Evolutionary conservation across 148 eudicot genomes (phyloP), one percentile per base, ranked within the genome.

Genomic region (Simmondsia chinensis): DNA sequence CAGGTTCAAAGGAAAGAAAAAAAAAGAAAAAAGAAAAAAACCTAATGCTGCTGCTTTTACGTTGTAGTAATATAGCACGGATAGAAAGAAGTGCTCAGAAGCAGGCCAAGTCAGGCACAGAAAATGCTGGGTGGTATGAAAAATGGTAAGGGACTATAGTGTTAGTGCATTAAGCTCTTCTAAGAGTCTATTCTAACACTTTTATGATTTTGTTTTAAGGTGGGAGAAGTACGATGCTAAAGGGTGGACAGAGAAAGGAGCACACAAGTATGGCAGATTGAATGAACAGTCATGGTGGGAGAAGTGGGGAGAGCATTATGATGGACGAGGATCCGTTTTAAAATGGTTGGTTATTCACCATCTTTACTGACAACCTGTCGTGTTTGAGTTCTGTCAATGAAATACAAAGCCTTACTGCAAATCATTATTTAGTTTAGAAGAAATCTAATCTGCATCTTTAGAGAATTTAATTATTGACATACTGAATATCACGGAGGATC

Each of bases 241-340:
- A 76, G 97, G 97, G 47, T 85, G 88, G 88, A 89, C 97, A 7
- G 97, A 91, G 74, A 91, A 91, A 70, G 95, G 95, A 48, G 95
- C 95, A 53, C 95, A 91, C 61, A 91, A 91, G 61, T 91, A 91
- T 54, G 97, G 97, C 27, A 77, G 86, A 55, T 50, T 91, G 68
- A 82, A 91, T 72, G 97, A 91, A 62, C 95, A 91, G 52, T 91
- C 97, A 31, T 91, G 97, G 97, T 89, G 97, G 97, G 97, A 91
- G 66, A 91, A 85, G 54, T 85, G 97, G 97, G 97, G 97, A 60
- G 97, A 91, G 57, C 59, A 79, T 59, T 91, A 85, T 54, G 97
- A 91, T 57, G 97, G 97, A 58, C 78, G 94, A 74, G 97, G 97
- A 63, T 91, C 95, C 19, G 94, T 91, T 50, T 46, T 79, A 31